Base-by-base conservation (phyloP, 805 yeast genomes). In the Candida chilensis region DNA sequence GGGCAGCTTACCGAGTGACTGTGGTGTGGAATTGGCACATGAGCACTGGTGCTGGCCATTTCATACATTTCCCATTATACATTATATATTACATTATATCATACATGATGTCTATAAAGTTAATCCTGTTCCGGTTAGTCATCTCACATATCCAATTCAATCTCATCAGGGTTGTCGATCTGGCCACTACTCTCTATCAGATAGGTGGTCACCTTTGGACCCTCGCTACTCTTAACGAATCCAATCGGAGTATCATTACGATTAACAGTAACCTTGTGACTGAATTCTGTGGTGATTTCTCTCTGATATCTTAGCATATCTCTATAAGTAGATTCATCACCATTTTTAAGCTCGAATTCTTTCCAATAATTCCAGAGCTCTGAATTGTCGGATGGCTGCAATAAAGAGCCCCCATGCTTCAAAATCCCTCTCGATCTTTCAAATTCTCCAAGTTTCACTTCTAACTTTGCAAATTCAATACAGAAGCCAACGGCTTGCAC, bases 301-400 rank as follows among this genome's bases (percentile, higher is more conserved):
- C 85, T 63, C 45, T 76, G 80, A 37, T 60, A 57, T 27, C 78
- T 55, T 16, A 85, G 48, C 88, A 87, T 78, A 14, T 76, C 79
- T 41, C 81, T 85, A 49, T 71, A 86, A 0, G 81, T 71, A 3
- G 63, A 65, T 43, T 82, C 92, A 35, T 68, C 57, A 4, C 97
- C 97, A 48, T 71, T 40, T 10, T 68, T 61, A 20, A 82, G 48
- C 47, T 88, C 97, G 48, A 87, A 85, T 8, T 58, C 47, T 32
- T 77, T 77, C 94, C 95, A 88, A 17, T 52, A 50, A 1, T 54
- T 54, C 94, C 95, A 86, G 19, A 75, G 45, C 2, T 31, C 35
- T 32, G 21, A 5, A 18, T 57, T 50, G 11, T 46, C 44, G 2
- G 37, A 29, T 4, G 66, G 60, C 27, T 66, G 49, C 3, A 61